Conservation (phyloP, 352 stramenopile genomes). For the Phytophthora capsici region DNA sequence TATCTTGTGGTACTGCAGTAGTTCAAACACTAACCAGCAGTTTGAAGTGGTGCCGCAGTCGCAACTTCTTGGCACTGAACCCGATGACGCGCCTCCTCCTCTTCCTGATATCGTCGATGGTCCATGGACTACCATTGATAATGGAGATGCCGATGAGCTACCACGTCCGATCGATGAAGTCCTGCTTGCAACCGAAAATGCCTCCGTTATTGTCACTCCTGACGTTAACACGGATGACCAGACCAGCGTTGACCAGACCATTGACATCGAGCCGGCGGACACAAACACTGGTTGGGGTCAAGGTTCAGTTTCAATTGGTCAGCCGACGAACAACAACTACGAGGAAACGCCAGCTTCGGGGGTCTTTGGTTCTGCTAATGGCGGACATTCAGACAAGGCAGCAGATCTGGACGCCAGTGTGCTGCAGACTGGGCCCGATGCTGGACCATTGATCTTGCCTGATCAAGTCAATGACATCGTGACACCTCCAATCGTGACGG, state of each 20-base stretch:
- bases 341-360: slow-evolving; percentile 6
- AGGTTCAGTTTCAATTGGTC: not conserved
- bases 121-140: slow-evolving; percentile 5
- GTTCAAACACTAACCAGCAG: slow-evolving; percentile 23
- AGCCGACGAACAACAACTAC: not conserved
- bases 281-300: not conserved
- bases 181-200: not conserved
- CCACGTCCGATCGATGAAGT: not conserved
- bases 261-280: too few species aligned
- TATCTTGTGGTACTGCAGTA: slow-evolving; percentile 22
- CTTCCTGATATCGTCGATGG: slow-evolving; percentile 3
- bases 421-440: not conserved
- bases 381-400: not conserved
- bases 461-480: slow-evolving; percentile 8
- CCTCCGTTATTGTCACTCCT: not conserved
- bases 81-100: not conserved
- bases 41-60: slow-evolving; percentile 26
- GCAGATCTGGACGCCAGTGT: not conserved
- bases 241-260: too few species aligned
- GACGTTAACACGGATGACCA: not conserved
- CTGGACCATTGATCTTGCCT: not conserved
- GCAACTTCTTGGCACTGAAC: not conserved
- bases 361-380: slow-evolving; percentile 3
- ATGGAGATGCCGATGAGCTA: not conserved
- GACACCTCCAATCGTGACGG: slow-evolving; percentile 19